Evolutionary conservation across 2,329 filamentous ascomycete genomes (phyloP).

Genomic region (Botrytis fabae): DNA sequence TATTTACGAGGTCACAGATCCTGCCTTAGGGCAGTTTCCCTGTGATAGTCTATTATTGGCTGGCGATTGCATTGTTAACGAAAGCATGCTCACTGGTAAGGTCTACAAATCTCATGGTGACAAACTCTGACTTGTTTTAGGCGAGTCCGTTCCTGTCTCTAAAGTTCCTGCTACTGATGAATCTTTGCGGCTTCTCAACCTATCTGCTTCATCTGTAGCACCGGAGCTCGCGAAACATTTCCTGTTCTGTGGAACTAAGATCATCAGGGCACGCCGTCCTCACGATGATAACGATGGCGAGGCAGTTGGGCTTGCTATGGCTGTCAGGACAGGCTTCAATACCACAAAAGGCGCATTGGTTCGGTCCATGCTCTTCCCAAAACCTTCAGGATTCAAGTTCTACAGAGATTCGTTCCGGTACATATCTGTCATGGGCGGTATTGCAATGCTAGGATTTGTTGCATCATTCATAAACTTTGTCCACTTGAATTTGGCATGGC

Average conservation of each 20-base stretch:
- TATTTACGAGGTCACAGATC: conserved; percentile 95
- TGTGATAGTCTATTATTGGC: conserved; percentile 89
- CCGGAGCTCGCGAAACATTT: conserved; percentile 85
- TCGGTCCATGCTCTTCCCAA: conserved; percentile 97
- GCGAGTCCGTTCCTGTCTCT: conserved; percentile 95
- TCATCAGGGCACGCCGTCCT: conserved; percentile 84
- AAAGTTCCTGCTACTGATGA: conserved; percentile 84
- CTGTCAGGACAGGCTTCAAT: conserved; percentile 92
- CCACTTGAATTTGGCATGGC: conserved; percentile 78
- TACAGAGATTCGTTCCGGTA: conserved; percentile 97
- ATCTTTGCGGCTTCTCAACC: conserved; percentile 71
- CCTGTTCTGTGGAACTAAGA: conserved; percentile 92
- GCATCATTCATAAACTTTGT: conserved; percentile 94
- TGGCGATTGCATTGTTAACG: conserved; percentile 97
- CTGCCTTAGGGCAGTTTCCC: conserved; percentile 81
- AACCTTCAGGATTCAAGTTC: conserved; percentile 97
- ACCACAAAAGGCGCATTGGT: conserved; percentile 96
- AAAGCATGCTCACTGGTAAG: conserved; percentile 89
- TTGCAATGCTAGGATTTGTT: conserved; percentile 83
- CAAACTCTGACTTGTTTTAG: conserved; percentile 43
- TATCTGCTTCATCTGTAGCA: conserved; percentile 78
- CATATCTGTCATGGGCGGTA: conserved; percentile 90
- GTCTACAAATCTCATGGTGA: background rate
- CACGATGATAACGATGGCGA: conserved; percentile 85
- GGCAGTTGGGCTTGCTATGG: conserved; percentile 86